A percentile compares a stretch with the other conserved stretches of the same genome.
Evolutionary conservation across 1,284 basidiomycete genomes (phyloP).

Genomic region (Volvariella volvacea): DNA sequence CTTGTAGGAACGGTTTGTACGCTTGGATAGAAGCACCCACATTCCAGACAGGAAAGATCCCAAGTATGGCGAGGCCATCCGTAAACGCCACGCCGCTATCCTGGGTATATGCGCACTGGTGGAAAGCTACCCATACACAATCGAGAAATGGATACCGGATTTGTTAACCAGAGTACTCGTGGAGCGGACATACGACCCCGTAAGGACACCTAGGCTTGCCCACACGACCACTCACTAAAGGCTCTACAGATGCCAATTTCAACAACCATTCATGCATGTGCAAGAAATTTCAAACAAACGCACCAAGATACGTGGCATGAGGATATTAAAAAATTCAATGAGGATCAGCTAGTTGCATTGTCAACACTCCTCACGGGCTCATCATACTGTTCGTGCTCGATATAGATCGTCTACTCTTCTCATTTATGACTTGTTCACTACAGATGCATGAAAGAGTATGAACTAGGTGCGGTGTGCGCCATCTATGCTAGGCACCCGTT

Average conservation of each 20-base stretch:
- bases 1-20: conserved; percentile 58
- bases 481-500: too few species aligned
- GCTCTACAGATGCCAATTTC: conserved; percentile 58
- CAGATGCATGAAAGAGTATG: conserved; percentile 25
- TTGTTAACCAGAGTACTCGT: conserved; percentile 64
- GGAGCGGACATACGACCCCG: conserved; percentile 80
- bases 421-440: background rate
- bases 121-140: conserved; percentile 79
- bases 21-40: conserved; percentile 51
- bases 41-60: conserved; percentile 53
- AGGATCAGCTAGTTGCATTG: conserved; percentile 64
- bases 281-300: conserved; percentile 70
- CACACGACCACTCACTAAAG: background rate
- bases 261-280: conserved; percentile 66
- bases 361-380: conserved; percentile 69
- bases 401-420: background rate
- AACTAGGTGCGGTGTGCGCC: too few species aligned
- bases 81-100: conserved; percentile 73
- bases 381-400: conserved; percentile 54
- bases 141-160: conserved; percentile 81
- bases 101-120: conserved; percentile 75
- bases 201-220: conserved; percentile 20
- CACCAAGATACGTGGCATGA: conserved; percentile 85
- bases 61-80: conserved; percentile 55
- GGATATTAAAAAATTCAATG: conserved; percentile 68